phyloP scores from a whole-genome alignment of 1,284 basidiomycete genomes.

The Melampsora abietis-canadensis region DNA sequence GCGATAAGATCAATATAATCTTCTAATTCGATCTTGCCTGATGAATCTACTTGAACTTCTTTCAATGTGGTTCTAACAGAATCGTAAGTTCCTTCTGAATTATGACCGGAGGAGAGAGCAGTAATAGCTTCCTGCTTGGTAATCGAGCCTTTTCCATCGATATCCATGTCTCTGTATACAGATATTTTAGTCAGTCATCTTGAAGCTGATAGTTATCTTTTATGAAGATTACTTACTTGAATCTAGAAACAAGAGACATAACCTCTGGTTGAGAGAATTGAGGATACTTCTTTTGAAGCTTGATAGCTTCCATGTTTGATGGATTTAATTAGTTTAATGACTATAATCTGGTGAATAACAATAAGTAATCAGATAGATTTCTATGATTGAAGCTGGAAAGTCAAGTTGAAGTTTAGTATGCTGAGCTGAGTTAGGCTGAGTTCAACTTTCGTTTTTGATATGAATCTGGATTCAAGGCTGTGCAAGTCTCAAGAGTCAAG shows the following conservation, averaged over 20 bases:
- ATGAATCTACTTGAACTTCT: constrained; percentile 86
- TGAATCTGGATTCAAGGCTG: too few relatives aligned
- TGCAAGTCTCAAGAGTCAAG: too few relatives aligned
- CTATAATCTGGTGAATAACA: too few relatives aligned
- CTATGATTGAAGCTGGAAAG: too few relatives aligned
- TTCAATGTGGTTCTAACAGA: constrained; percentile 81
- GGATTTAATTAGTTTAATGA: too few relatives aligned
- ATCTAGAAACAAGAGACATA: constrained; percentile 64
- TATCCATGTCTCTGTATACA: constrained; percentile 55
- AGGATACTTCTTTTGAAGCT: constrained; percentile 88
- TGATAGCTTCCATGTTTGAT: constrained; percentile 71
- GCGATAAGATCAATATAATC: constrained; percentile 95
- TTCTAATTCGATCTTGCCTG: constrained; percentile 92
- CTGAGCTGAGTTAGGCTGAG: too few relatives aligned
- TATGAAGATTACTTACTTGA: constrained; percentile 62
- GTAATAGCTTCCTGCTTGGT: constrained; percentile 77
- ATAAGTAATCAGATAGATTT: too few relatives aligned
- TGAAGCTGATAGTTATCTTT: neutral
- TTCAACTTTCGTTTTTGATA: too few relatives aligned
- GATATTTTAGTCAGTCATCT: neutral
- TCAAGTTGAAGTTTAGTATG: too few relatives aligned
- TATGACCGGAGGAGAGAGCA: constrained; percentile 62
- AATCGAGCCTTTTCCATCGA: constrained; percentile 78
- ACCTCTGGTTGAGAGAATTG: constrained; percentile 87
- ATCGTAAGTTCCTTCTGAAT: constrained; percentile 82